A percentile compares a stretch with the other conserved stretches of the same genome.
These are phyloP conservation scores for Ploettnerulaceae sp. DNA, from an alignment of 2,329 filamentous ascomycete species.

Conservation along the genomic window DNA sequence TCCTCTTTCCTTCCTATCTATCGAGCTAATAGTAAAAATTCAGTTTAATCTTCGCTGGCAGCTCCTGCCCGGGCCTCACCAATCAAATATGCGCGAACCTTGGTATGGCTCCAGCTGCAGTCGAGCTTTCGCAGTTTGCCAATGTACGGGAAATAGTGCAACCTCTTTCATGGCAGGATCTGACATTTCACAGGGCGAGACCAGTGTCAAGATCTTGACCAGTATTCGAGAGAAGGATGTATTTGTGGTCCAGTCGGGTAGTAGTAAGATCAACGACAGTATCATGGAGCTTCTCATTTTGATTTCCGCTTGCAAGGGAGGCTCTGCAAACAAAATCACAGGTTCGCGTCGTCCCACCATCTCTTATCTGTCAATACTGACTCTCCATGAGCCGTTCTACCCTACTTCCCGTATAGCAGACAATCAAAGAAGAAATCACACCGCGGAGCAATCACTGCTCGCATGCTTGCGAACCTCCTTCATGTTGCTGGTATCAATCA, in stretches of 20 bases:
- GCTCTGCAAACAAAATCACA: conserved; percentile 93
- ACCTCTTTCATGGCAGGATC: conserved; percentile 27
- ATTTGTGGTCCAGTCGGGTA: conserved; percentile 97
- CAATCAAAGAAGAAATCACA: conserved; percentile 99
- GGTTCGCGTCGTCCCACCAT: conserved; percentile 50
- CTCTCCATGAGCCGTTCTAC: conserved; percentile 64
- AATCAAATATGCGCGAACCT: conserved; percentile 63
- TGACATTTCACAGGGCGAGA: conserved; percentile 53
- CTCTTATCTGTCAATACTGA: conserved; percentile 17
- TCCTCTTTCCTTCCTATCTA: too few species aligned
- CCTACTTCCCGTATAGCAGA: conserved; percentile 98
- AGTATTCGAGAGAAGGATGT: conserved; percentile 96
- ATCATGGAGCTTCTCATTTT: conserved; percentile 99
- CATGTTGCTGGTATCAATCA: conserved; percentile 93
- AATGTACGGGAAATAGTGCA: conserved; percentile 48
- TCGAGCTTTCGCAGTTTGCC: conserved; percentile 65
- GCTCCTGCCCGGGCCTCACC: conserved; percentile 60
- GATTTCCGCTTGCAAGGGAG: conserved; percentile 97
- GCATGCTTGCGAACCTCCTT: conserved; percentile 94
- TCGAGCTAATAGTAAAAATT: too few species aligned
- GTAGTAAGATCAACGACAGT: conserved; percentile 93
- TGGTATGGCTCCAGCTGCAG: conserved; percentile 59
- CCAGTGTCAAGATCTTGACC: conserved; percentile 62
- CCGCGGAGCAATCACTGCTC: conserved; percentile 89
- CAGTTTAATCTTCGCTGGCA: conserved; percentile 63